Evolutionary conservation across 1,284 basidiomycete species (phyloP), one percentile per base, ranked within the genome.

Genomic region (Vanrija humicola): DNA sequence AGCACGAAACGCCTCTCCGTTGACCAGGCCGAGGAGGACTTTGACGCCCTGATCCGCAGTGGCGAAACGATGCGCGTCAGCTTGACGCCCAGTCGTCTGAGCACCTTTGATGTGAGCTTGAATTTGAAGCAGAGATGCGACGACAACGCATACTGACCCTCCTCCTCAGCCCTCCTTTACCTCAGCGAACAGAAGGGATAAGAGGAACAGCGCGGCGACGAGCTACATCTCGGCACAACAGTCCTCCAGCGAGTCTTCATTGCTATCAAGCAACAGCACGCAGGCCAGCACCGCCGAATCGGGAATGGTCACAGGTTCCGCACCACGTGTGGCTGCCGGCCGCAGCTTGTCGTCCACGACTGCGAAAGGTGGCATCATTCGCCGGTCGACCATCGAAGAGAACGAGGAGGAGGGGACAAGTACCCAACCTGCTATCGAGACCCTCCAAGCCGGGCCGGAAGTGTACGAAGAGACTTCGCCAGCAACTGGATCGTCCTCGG

Each of bases 41-140:
- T 96, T 73, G 92, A 96, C 76, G 85, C 90, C 71, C 79, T 95
- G 71, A 86, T 96, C 83, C 83, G 84, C 51, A 90, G 88, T 56
- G 85, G 86, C 53, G 81, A 87, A 52, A 95, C 92, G 9, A 89
- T 94, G 86, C 95, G 93, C 74, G 87, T 98, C 66, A 95, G 91
- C 47, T 81, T 97, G 58, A 98, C 94, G 26, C 94, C 94, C 54
- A 88, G 94, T 78, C 82, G 92, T 50, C 79, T 96, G 54, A 88
- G 86, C 74, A 89, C 85, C 40, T 92, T 93, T 82, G 90, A 94
- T 81, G 92, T 92, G 76, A 73, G 78, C 66, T 9, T 28, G 8
- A 34, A 23, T 23, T 15, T n/a, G 12, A 14, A 34, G 8, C 28
- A 9, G 14, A 9, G 26, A 21, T 43, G 8, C 3, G 9, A 38